phyloP scores from a whole-genome alignment of 2,329 filamentous ascomycete genomes.

The Botryotinia calthae region DNA sequence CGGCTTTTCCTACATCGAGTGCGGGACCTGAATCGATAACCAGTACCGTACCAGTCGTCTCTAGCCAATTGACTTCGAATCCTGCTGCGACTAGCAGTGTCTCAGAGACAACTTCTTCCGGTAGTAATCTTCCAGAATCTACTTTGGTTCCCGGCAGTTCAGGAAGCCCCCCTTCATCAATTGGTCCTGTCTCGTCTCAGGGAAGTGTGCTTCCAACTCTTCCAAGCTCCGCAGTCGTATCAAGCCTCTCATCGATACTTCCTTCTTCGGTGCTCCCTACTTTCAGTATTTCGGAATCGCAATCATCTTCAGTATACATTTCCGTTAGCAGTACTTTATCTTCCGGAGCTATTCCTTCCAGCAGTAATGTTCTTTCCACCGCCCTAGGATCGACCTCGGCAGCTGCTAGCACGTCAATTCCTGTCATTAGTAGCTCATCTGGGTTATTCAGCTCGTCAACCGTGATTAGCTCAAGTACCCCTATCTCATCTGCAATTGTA shows the following conservation, averaged over 20 bases:
- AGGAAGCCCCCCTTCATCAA: background rate
- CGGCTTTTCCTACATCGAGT: background rate
- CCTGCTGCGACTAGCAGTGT: background rate
- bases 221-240: background rate
- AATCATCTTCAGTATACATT: background rate
- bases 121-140: background rate
- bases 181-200: background rate
- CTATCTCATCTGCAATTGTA: background rate
- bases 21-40: background rate
- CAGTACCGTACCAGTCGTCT: background rate
- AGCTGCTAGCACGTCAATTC: background rate
- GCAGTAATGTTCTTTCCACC: background rate
- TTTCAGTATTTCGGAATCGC: conserved; percentile 4
- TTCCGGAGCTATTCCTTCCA: background rate
- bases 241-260: background rate
- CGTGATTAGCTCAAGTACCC: background rate
- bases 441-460: background rate
- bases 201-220: background rate
- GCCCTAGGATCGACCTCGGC: background rate
- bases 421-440: background rate
- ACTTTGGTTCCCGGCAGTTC: background rate
- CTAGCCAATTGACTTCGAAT: background rate
- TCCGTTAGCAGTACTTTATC: conserved; percentile 3
- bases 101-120: background rate
- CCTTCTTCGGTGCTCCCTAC: background rate